Evolutionary conservation across 768 basidiomycete genomes (phyloP), one percentile per base, ranked within the genome.

Genomic region (Mycena venus): DNA sequence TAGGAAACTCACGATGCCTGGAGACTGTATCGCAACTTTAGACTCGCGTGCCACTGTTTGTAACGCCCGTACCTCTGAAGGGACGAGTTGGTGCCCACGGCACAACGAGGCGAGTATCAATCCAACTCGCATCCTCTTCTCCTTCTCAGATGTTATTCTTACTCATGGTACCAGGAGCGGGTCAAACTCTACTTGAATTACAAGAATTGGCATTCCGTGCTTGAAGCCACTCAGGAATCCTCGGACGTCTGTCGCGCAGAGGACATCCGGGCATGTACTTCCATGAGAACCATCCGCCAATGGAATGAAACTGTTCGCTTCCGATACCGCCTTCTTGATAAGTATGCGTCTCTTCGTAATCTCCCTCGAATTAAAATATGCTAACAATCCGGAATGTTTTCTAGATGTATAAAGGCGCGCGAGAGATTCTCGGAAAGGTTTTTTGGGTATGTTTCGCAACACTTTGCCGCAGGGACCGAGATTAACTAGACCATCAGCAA

Each of bases 371-470:
- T 1, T 53, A 4, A 42, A 36, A 77, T 61, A 47, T 1, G 36
- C 36, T n/a, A 0, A 38, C 17, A 25, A 34, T n/a, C n/a, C n/a
- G n/a, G n/a, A n/a, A n/a, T 58, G 19, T 3, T 59, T n/a, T 25
- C 23, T 49, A 86, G 85, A 56, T 86, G 85, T 55, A 84, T 86
- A 55, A 77, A 82, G 34, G 83, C 84, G 7, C 80, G 85, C 15
- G 78, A 80, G 10, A 83, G 79, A 65, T 85, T 86, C 62, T 81
- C 84, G 5, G 82, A 83, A 65, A 80, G 82, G 21, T 86, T 86
- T 74, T 86, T 85, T 55, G 84, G 84, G 85, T 86, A 63, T 34
- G 83, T 79, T n/a, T 15, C 34, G 6, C 65, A 27, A 1, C 27
- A n/a, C 6, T 11, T 2, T 7, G 17, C 3, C n/a, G 4, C 34